Evolutionary conservation across 225 moss, liverwort and hornwort species (phyloP).

Genomic region (Physcomitrium patens): DNA sequence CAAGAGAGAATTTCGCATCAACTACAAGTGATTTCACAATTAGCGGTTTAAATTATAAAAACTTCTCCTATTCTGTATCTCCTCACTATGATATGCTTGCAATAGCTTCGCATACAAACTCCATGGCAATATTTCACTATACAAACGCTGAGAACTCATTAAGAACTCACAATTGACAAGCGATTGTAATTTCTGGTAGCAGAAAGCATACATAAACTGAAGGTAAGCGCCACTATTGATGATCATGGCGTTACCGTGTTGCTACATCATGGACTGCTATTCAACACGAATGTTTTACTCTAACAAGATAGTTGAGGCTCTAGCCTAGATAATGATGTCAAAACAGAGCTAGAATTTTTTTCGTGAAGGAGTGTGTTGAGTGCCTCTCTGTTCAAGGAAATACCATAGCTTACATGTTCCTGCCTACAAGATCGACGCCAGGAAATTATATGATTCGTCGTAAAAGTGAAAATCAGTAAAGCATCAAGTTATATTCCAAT

Average conservation of each 20-base stretch:
- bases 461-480: conserved; percentile 5
- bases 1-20: conserved; percentile 23
- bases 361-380: conserved; percentile 16
- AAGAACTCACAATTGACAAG: not conserved
- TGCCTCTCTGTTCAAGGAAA: not conserved
- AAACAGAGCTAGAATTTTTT: not conserved
- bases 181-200: not conserved
- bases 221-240: not conserved
- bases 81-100: not conserved
- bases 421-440: conserved; percentile 13
- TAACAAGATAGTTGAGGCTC: not conserved
- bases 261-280: not conserved
- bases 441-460: conserved; percentile 11
- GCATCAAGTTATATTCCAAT: conserved; percentile 5
- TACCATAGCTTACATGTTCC: not conserved
- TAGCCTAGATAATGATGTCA: not conserved
- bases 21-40: conserved; percentile 16
- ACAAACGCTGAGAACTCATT: no score
- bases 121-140: conserved; percentile 4
- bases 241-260: not conserved
- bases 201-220: not conserved
- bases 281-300: not conserved
- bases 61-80: not conserved
- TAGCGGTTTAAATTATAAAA: not conserved
- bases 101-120: conserved; percentile 13